A percentile compares a stretch with the other conserved stretches of the same genome.
These are phyloP conservation scores for Malassezia vespertilionis DNA, from an alignment of 1,284 basidiomycete species.

Conservation along the genomic window DNA sequence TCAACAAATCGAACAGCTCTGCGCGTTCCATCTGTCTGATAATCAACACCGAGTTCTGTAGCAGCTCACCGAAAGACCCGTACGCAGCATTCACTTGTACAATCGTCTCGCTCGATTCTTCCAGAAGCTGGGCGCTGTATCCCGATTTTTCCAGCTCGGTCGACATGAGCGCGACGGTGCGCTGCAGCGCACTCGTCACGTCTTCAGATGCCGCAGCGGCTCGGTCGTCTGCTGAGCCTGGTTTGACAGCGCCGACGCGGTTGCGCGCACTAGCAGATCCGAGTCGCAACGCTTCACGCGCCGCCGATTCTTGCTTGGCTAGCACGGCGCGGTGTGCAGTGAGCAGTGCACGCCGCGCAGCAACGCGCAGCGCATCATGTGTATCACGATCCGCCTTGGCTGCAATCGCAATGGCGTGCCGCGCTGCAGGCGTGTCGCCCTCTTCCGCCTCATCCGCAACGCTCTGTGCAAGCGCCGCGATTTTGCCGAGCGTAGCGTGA, in stretches of 20 bases:
- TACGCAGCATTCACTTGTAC: conserved; percentile 32
- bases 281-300: conserved; percentile 7
- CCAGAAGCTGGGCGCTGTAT: conserved; percentile 38
- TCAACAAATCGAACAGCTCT: conserved; percentile 32
- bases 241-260: conserved; percentile 8
- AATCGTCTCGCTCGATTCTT: conserved; percentile 38
- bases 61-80: conserved; percentile 30
- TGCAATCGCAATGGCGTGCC: conserved; percentile 12
- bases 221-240: no score
- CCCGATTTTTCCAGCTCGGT: conserved; percentile 41
- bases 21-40: conserved; percentile 44
- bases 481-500: conserved; percentile 22
- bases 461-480: conserved; percentile 23
- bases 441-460: conserved; percentile 29
- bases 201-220: conserved; percentile 35
- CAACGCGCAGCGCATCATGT: conserved; percentile 14
- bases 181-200: conserved; percentile 37
- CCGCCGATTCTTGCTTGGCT: conserved; percentile 5
- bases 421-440: conserved; percentile 19
- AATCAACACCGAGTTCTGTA: conserved; percentile 33
- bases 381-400: conserved; percentile 10
- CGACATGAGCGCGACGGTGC: conserved; percentile 40
- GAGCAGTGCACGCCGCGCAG: conserved; percentile 6
- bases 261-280: neutral
- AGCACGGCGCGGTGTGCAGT: conserved; percentile 9